Percentiles rank a stretch among this genome's conserved stretches.
Conservation (phyloP, 1,284 basidiomycete genomes). For the Ustilago xerochloae region DNA sequence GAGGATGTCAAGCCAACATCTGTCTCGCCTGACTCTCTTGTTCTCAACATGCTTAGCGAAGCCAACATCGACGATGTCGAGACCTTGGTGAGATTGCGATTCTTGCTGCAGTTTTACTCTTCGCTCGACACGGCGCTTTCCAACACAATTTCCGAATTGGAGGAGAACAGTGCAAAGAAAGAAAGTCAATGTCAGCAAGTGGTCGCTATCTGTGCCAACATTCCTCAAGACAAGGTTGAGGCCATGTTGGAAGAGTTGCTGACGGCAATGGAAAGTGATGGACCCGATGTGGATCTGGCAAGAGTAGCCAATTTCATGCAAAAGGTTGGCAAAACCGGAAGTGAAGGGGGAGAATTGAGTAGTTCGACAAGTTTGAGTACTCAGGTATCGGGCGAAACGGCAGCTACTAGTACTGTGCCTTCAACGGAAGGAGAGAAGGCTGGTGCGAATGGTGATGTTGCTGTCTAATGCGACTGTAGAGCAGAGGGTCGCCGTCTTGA, state of each 20-base stretch:
- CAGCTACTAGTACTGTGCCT: constrained; percentile 11
- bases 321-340: constrained; percentile 47
- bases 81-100: constrained; percentile 55
- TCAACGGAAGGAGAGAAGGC: background rate
- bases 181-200: constrained; percentile 90
- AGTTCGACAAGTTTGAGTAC: constrained; percentile 7
- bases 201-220: constrained; percentile 87
- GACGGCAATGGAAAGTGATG: constrained; percentile 87
- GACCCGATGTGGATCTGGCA: constrained; percentile 81
- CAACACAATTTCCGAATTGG: constrained; percentile 82
- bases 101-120: constrained; percentile 30
- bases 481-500: too few relatives aligned
- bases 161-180: constrained; percentile 79
- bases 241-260: constrained; percentile 89
- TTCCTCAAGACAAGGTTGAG: constrained; percentile 87
- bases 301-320: constrained; percentile 89
- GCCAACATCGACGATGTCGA: constrained; percentile 29
- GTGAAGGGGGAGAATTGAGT: constrained; percentile 4
- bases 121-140: constrained; percentile 69
- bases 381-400: constrained; percentile 6
- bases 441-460: background rate
- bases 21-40: constrained; percentile 4
- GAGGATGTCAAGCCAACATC: constrained; percentile 20
- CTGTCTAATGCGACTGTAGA: too few relatives aligned
- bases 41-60: constrained; percentile 6